Evolutionary conservation across 2,329 filamentous ascomycete species (phyloP), one percentile per base, ranked within the genome.

Genomic region (Colletotrichum acutatum): DNA sequence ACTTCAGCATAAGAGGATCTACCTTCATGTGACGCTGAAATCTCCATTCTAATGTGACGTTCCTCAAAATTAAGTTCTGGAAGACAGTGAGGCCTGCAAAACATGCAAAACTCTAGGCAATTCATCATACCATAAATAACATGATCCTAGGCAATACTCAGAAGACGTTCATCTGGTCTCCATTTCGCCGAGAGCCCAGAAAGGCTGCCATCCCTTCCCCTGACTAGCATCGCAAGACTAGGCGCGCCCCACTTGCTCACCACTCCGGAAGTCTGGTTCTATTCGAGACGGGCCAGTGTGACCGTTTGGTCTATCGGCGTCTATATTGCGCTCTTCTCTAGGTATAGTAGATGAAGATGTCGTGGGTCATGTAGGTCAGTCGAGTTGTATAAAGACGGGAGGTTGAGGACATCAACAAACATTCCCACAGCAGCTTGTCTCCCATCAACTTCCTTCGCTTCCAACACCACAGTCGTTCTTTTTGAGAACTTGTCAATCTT

Each of bases 211-310:
- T 24, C 28, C 24, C 16, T 11, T 65, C n/a, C 0, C 22, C 22
- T 69, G 60, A 56, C 30, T 22, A 57, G 12, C 11, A 56, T 64
- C 5, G 34, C 26, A 42, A 34, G 26, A 56, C 60, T 28, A 16
- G 42, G 5, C 37, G 5, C n/a, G 54, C 22, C 12, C 64, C 53
- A 34, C 26, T 32, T 37, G 16, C 30, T 58, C 14, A 12, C 34
- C 7, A 22, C 46, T 28, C 4, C 7, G 26, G 26, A 26, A 26
- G 2, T 9, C 12, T 19, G 3, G 14, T 30, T 52, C 53, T 58
- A 69, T 22, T 24, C 22, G 67, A 65, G 52, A 69, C 67, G 22
- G 9, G 30, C 8, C 19, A n/a, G 19, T 22, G 53, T 65, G 52
- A 37, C 11, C 16, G n/a, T 3, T 52, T 65, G 28, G 56, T 52